Conservation (phyloP, 2,329 filamentous ascomycete species). For the Sarocladium brachiariae region DNA sequence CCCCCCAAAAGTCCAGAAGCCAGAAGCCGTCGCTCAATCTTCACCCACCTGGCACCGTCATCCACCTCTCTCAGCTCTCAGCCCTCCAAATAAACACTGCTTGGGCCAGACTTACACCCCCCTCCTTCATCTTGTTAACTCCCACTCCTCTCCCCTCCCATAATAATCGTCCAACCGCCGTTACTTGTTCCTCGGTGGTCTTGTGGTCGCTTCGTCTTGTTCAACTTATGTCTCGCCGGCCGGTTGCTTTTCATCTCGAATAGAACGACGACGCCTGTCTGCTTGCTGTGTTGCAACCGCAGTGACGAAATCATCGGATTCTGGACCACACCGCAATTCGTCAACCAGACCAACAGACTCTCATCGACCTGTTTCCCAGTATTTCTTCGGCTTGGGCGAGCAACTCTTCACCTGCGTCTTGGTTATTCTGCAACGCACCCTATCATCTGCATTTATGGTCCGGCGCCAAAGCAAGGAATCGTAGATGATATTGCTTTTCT, state of each 20-base stretch:
- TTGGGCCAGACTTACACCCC: neutral
- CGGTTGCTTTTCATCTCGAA: neutral
- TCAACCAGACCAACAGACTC: no score
- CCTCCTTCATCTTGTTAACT: neutral
- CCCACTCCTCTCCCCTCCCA: conserved; percentile 5
- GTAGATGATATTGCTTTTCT: no score
- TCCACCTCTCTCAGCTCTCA: conserved; percentile 8
- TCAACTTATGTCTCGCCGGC: neutral
- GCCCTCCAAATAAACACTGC: conserved; percentile 5
- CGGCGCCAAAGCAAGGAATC: no score
- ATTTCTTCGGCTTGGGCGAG: no score
- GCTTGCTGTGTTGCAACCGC: no score
- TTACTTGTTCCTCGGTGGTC: neutral
- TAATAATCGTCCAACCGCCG: conserved; percentile 6
- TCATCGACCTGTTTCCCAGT: no score
- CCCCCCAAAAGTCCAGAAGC: neutral
- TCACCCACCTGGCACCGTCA: neutral
- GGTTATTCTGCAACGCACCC: no score
- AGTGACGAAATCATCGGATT: no score
- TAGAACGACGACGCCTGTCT: no score
- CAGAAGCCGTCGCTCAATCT: neutral
- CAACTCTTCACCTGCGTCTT: no score
- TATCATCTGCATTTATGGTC: no score
- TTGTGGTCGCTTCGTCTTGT: neutral
- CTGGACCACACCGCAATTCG: no score